A percentile compares a stretch with the other conserved stretches of the same genome.
These are phyloP conservation scores for Boletus edulis DNA, from an alignment of 768 basidiomycete species.

Conservation along the genomic window DNA sequence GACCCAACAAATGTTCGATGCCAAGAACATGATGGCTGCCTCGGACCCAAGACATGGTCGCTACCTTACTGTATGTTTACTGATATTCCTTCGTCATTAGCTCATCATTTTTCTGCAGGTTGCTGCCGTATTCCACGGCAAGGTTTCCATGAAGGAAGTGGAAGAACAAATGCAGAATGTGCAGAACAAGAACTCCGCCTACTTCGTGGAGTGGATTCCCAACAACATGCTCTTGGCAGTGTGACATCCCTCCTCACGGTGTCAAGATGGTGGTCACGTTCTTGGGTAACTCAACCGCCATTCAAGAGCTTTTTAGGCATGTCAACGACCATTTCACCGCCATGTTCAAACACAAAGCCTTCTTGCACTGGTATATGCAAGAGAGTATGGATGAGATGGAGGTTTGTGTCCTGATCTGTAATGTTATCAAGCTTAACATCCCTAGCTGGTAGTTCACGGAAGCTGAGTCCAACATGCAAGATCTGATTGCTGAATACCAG, in stretches of 20 bases:
- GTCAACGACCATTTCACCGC: constrained; percentile 97
- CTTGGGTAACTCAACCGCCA: constrained; percentile 95
- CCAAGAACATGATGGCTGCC: constrained; percentile 99
- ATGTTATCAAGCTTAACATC: neutral
- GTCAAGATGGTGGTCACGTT: constrained; percentile 98
- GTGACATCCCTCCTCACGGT: constrained; percentile 95
- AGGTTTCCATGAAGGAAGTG: constrained; percentile 99
- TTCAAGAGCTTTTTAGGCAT: constrained; percentile 98
- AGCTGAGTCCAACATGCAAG: constrained; percentile 99
- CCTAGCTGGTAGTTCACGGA: constrained; percentile 71
- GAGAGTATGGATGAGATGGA: constrained; percentile 96
- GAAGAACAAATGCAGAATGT: constrained; percentile 99
- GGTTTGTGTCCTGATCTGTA: constrained; percentile 22
- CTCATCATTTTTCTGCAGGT: constrained; percentile 44
- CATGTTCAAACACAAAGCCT: constrained; percentile 99
- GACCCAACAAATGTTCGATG: constrained; percentile 99
- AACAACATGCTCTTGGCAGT: constrained; percentile 99
- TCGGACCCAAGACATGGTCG: constrained; percentile 95
- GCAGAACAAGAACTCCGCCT: constrained; percentile 95
- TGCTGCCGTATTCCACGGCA: constrained; percentile 97
- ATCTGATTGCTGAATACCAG: constrained; percentile 96
- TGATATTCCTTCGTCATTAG: neutral
- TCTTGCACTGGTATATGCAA: constrained; percentile 98
- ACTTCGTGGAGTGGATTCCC: constrained; percentile 99
- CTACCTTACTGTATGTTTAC: constrained; percentile 79